Evolutionary conservation across 441 rosid genomes (phyloP).

Genomic region (Populus hybrid): DNA sequence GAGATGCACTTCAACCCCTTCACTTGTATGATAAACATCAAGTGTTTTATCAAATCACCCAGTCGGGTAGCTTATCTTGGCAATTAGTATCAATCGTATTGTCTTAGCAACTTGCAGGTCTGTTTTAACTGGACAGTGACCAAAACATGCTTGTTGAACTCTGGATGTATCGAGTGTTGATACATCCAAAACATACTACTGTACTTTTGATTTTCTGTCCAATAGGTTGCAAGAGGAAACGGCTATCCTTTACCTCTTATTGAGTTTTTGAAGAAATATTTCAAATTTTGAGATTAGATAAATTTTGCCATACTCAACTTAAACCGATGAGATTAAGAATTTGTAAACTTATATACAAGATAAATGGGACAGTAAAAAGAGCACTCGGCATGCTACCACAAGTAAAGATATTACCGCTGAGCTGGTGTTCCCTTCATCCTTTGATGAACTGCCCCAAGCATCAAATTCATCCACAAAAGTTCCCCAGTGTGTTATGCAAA

Average conservation of each 20-base stretch:
- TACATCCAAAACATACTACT: background rate
- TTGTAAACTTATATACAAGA: background rate
- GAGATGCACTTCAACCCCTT: background rate
- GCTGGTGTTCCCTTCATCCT: constrained; percentile 27
- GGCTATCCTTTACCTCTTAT: background rate
- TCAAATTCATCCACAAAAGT: constrained; percentile 46
- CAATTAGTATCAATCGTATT: too few species aligned
- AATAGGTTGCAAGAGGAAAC: background rate
- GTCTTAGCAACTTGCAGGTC: background rate
- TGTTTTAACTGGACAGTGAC: background rate
- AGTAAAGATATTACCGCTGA: constrained; percentile 30
- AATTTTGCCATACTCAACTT: background rate
- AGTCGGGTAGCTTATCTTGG: background rate
- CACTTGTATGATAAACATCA: too few species aligned
- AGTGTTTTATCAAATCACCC: background rate
- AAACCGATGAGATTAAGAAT: background rate
- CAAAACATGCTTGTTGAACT: too few species aligned
- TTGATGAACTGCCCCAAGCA: constrained; percentile 39
- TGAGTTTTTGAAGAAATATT: background rate
- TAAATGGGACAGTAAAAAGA: background rate
- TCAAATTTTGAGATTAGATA: background rate
- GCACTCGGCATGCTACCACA: background rate
- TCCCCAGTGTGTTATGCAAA: constrained; percentile 63
- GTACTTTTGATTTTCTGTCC: background rate
- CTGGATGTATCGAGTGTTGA: background rate